Conservation (phyloP, 306 rosid species). For the Casuarina glauca region DNA sequence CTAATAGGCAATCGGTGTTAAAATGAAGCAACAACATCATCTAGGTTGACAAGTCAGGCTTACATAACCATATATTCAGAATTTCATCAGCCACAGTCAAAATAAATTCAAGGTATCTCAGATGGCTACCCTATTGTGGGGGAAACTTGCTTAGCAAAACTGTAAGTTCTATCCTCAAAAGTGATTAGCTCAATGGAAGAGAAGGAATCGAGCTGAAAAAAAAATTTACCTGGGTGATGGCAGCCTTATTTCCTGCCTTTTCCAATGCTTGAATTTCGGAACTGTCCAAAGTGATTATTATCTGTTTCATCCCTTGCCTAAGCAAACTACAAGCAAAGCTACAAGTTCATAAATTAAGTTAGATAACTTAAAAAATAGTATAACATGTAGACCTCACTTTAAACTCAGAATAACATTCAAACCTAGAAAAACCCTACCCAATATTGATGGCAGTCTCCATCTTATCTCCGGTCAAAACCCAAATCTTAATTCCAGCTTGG, state of each 20-base stretch:
- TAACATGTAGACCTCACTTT: slow-evolving; percentile 6
- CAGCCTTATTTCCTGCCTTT: slow-evolving; percentile 72
- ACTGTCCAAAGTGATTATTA: slow-evolving; percentile 66
- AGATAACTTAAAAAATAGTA: slow-evolving; percentile 31
- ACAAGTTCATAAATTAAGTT: slow-evolving; percentile 41
- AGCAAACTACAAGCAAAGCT: slow-evolving; percentile 96
- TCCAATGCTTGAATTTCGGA: slow-evolving; percentile 73
- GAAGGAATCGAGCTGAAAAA: slow-evolving; percentile 7
- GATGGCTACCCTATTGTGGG: slow-evolving; percentile 2
- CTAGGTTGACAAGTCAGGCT: not conserved
- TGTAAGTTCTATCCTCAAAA: not conserved
- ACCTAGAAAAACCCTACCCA: slow-evolving; percentile 59
- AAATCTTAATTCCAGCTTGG: slow-evolving; percentile 95
- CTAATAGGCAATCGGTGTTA: not conserved
- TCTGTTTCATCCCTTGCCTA: slow-evolving; percentile 94
- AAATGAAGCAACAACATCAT: not conserved
- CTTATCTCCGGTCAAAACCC: slow-evolving; percentile 99
- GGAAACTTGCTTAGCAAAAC: slow-evolving; percentile 13
- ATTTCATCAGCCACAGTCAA: not conserved
- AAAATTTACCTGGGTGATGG: slow-evolving; percentile 52
- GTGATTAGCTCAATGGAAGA: slow-evolving; percentile 12
- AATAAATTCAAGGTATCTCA: slow-evolving; percentile 1
- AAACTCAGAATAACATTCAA: slow-evolving; percentile 9
- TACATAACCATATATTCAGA: not conserved
- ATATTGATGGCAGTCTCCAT: slow-evolving; percentile 99